A percentile compares a stretch with the other conserved stretches of the same genome.
phyloP scores from a whole-genome alignment of 768 basidiomycete genomes.

The Panaeolus papilionaceus region DNA sequence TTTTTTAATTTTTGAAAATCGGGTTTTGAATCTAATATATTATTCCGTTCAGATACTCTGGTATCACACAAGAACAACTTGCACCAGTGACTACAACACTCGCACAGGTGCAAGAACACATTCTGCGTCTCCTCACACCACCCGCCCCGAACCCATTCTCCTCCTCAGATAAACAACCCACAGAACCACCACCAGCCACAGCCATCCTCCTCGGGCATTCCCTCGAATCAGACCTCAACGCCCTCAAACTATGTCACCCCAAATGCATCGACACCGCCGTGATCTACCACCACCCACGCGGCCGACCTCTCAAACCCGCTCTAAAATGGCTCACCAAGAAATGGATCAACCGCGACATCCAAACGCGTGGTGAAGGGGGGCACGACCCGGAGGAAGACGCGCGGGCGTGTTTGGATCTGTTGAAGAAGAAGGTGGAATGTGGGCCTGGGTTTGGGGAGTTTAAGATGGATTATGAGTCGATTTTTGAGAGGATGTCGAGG shows the following conservation, averaged over 20 bases:
- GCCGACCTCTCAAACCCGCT: conserved; percentile 92
- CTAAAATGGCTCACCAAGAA: conserved; percentile 97
- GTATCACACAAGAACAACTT: conserved; percentile 83
- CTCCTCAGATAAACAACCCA: conserved; percentile 18
- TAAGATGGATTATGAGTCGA: conserved; percentile 82
- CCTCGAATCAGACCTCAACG: conserved; percentile 91
- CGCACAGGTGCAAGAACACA: conserved; percentile 73
- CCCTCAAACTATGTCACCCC: conserved; percentile 86
- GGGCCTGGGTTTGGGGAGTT: conserved; percentile 88
- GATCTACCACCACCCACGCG: conserved; percentile 90
- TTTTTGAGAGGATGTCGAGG: conserved; percentile 85
- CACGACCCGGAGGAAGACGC: conserved; percentile 98
- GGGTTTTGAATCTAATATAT: conserved; percentile 8
- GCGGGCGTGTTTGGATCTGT: conserved; percentile 81
- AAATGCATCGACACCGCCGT: conserved; percentile 92
- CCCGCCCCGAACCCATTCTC: conserved; percentile 49
- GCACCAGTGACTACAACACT: conserved; percentile 77
- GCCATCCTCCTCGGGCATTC: conserved; percentile 94
- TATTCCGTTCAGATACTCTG: conserved; percentile 74
- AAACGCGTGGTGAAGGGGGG: conserved; percentile 81
- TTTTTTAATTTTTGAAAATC: not conserved
- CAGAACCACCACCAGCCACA: conserved; percentile 48
- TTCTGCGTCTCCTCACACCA: conserved; percentile 68
- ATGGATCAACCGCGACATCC: conserved; percentile 92
- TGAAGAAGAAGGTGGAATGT: conserved; percentile 80